Conservation (phyloP, 441 rosid species). For the Erodium texanum region DNA sequence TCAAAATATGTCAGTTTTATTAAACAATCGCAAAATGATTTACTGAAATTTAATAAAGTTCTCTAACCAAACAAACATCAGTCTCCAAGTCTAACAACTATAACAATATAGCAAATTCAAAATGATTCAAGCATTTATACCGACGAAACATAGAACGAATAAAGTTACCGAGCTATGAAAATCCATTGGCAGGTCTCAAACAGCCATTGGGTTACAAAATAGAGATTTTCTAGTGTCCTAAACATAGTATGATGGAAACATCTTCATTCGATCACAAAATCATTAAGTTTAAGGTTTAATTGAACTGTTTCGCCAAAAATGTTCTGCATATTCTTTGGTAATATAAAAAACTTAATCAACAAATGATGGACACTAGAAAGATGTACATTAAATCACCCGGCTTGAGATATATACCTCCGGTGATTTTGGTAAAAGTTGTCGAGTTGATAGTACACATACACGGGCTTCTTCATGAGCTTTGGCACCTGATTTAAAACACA, state of each 20-base stretch:
- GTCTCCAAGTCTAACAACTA: no score
- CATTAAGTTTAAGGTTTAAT: not conserved
- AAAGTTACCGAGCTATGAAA: no score
- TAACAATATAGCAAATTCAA: no score
- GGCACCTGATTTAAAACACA: slow-evolving; percentile 27
- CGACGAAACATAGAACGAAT: no score
- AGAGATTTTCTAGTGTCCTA: not conserved
- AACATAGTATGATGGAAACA: not conserved
- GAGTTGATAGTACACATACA: slow-evolving; percentile 44
- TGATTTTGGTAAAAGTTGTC: slow-evolving; percentile 50
- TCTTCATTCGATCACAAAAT: not conserved
- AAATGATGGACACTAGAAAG: not conserved
- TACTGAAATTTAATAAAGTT: no score
- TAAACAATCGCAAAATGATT: no score
- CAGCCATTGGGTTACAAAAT: no score
- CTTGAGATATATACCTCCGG: slow-evolving; percentile 32
- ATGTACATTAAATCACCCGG: not conserved
- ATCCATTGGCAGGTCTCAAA: no score
- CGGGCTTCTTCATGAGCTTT: slow-evolving; percentile 37
- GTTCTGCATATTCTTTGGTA: not conserved
- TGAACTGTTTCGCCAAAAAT: not conserved
- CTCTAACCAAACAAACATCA: no score
- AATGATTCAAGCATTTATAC: no score
- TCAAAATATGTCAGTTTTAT: no score
- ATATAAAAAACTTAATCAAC: not conserved